phyloP scores from a whole-genome alignment of 176 grass and related monocot species.

The Paspalum vaginatum region DNA sequence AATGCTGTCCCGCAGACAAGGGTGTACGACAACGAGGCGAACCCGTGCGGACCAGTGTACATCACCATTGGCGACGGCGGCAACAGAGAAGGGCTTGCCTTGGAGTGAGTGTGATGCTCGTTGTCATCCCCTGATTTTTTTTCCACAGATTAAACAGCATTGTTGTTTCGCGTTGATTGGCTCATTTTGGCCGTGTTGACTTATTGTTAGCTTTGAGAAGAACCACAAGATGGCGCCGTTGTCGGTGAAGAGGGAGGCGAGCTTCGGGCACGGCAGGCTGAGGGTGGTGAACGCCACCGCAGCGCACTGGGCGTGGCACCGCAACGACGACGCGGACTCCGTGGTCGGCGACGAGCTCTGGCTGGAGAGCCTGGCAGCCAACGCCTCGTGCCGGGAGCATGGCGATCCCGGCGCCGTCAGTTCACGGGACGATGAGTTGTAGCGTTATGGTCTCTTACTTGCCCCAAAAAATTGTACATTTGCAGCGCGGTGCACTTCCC shows the following conservation, averaged over 20 bases:
- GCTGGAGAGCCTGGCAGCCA: slow-evolving; percentile 61
- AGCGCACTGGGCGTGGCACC: slow-evolving; percentile 93
- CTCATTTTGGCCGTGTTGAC: background rate
- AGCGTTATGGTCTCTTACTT: background rate
- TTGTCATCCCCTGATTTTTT: background rate
- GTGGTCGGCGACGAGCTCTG: slow-evolving; percentile 71
- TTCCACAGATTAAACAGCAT: too few species aligned
- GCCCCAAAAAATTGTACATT: background rate
- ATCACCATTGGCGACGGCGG: slow-evolving; percentile 96
- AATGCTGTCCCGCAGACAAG: slow-evolving; percentile 53
- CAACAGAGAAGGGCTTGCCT: slow-evolving; percentile 96
- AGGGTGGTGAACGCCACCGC: slow-evolving; percentile 64
- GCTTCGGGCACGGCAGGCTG: slow-evolving; percentile 86
- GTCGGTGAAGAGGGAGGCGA: slow-evolving; percentile 68
- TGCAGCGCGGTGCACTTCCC: too few species aligned
- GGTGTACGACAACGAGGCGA: slow-evolving; percentile 63
- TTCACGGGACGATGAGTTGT: slow-evolving; percentile 43
- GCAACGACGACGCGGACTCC: slow-evolving; percentile 73
- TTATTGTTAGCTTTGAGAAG: slow-evolving; percentile 64
- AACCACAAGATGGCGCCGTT: slow-evolving; percentile 62
- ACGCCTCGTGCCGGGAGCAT: slow-evolving; percentile 31
- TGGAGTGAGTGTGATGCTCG: slow-evolving; percentile 60
- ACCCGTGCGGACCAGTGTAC: slow-evolving; percentile 74
- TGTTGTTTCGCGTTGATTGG: background rate
- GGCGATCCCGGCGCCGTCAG: background rate